Base-by-base conservation (phyloP, 2,329 filamentous ascomycete species). In the Dactylellina sp. region DNA sequence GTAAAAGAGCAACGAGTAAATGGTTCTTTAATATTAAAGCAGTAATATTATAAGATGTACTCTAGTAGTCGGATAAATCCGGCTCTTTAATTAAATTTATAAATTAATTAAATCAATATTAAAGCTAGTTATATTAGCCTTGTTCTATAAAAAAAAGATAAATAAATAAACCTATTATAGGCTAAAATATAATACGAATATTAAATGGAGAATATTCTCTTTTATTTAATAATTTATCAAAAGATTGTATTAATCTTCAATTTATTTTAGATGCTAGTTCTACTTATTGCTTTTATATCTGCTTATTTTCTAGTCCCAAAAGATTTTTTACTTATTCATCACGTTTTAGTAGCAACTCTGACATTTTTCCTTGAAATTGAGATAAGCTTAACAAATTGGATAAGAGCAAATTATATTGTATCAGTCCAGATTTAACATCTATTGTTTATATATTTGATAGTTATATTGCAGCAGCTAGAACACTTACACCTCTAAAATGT, bases 121-220 rank as follows among this genome's bases (percentile, higher is more conserved):
- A 75, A 49, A 66, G 28, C 56, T 22, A 49, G 50, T 42, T 74
- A 62, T 74, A 75, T 39, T 66, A 39, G 53, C 74, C 76, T 76
- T 76, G 25, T 76, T 50, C 74, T 61, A 60, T 56, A 46, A 76
- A 25, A 46, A 49, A 49, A 24, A 49, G 7, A 7, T 44, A 20
- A 20, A 49, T 49, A 22, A 49, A 49, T 49, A 49, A 49, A 44
- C 16, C 7, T 49, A 22, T 53, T 53, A 53, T 53, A 53, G 49
- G 49, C 2, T 35, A 53, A 53, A 53, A n/a, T 53, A 53, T 53
- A 53, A 53, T 53, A 53, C 49, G 49, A 53, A 49, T 49, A 2
- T 35, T 53, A 53, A 53, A 35, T 37, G 24, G 25, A 53, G 32
- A 53, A 53, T 35, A 1, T 53, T 53, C 22, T 53, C 18, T 53